Conservation (phyloP, 139 green algal species). For the Auxenochlorella pyrenoidosa region DNA sequence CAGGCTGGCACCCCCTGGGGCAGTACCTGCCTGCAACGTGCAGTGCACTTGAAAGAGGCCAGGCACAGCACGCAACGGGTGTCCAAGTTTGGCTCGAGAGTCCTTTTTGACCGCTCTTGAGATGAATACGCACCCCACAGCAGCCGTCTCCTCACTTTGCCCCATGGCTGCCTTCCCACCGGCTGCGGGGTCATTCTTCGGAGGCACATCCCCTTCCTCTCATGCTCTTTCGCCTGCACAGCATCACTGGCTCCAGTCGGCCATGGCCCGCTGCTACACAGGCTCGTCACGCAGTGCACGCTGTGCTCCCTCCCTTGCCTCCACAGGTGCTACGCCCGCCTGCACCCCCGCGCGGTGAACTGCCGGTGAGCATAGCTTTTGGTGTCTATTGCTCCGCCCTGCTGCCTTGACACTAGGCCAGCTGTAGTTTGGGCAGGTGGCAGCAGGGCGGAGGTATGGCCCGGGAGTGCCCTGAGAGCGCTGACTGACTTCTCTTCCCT, state of each 20-base stretch:
- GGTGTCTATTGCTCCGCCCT: no score
- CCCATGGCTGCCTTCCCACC: neutral
- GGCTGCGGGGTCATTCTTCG: conserved; percentile 32
- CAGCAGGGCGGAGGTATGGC: no score
- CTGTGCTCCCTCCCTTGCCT: neutral
- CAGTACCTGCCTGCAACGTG: neutral
- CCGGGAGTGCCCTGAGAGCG: no score
- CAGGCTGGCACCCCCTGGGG: neutral
- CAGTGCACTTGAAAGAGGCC: neutral
- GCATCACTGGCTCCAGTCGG: neutral
- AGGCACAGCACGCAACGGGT: neutral
- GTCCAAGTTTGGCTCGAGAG: conserved; percentile 54
- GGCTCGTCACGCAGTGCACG: neutral
- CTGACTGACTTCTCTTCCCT: no score
- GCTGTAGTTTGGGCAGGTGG: no score
- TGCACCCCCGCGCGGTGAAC: conserved; percentile 97
- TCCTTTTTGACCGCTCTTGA: conserved; percentile 5
- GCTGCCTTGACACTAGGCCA: no score
- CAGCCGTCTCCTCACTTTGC: conserved; percentile 57
- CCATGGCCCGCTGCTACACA: neutral
- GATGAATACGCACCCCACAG: conserved; percentile 64
- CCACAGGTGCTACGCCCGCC: conserved; percentile 95
- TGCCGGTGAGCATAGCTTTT: no score
- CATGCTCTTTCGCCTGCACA: neutral
- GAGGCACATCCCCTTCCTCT: conserved; percentile 3